Evolutionary conservation across 345 rosid species (phyloP).

Genomic region (Odontarrhena argentea): DNA sequence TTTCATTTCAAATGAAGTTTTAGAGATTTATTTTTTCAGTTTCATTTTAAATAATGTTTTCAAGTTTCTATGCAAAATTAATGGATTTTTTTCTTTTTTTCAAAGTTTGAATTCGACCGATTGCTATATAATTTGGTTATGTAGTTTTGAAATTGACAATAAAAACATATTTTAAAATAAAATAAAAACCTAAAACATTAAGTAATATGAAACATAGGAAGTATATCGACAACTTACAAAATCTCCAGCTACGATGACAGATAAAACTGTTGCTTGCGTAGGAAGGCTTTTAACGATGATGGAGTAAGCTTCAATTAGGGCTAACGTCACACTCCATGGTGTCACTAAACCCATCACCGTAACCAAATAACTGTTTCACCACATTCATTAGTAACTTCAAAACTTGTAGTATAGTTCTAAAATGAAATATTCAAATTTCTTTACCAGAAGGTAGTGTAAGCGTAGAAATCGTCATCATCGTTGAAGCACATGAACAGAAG

Average conservation of each 20-base stretch:
- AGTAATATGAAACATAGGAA: background rate
- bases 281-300: conserved; percentile 48
- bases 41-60: too few relatives aligned
- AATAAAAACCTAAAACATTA: too few relatives aligned
- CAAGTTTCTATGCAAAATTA: too few relatives aligned
- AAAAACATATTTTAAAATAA: too few relatives aligned
- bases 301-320: conserved; percentile 60
- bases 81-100: too few relatives aligned
- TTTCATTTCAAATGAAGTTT: too few relatives aligned
- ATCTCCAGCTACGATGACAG: conserved; percentile 57
- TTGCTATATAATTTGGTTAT: too few relatives aligned
- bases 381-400: conserved; percentile 14
- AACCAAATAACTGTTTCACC: conserved; percentile 59
- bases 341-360: conserved; percentile 68
- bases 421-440: background rate
- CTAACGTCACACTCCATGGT: conserved; percentile 65
- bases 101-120: too few relatives aligned
- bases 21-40: too few relatives aligned
- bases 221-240: conserved; percentile 44
- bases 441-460: conserved; percentile 69
- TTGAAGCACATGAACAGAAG: conserved; percentile 63
- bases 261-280: conserved; percentile 48
- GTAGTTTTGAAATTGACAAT: too few relatives aligned
- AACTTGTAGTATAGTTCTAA: background rate
- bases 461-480: conserved; percentile 53